A percentile compares a stretch with the other conserved stretches of the same genome.
phyloP scores from a whole-genome alignment of 2,329 filamentous ascomycete genomes.

The Apiospora koreana region DNA sequence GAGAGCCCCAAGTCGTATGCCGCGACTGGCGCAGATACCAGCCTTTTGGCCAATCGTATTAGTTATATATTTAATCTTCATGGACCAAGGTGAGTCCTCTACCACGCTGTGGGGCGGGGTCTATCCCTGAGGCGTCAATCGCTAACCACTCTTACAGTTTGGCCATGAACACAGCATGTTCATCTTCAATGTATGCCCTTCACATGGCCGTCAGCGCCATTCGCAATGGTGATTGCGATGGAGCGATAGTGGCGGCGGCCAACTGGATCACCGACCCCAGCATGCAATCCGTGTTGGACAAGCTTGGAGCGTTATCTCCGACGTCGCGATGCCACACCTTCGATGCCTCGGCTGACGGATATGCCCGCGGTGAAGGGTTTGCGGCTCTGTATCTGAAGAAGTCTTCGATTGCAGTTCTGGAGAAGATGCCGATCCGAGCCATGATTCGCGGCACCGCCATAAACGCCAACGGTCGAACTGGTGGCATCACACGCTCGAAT shows the following conservation, averaged over 20 bases:
- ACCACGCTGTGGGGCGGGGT: not conserved
- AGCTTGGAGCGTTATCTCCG: slow-evolving; percentile 36
- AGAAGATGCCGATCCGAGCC: slow-evolving; percentile 19
- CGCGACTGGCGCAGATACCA: slow-evolving; percentile 25
- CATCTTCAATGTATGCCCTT: slow-evolving; percentile 27
- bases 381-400: slow-evolving; percentile 36
- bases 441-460: slow-evolving; percentile 23
- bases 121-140: not conserved
- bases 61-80: slow-evolving; percentile 35
- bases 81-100: slow-evolving; percentile 24
- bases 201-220: slow-evolving; percentile 23
- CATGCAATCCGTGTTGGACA: slow-evolving; percentile 20
- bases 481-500: slow-evolving; percentile 24
- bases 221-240: slow-evolving; percentile 21
- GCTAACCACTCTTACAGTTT: slow-evolving; percentile 18
- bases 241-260: slow-evolving; percentile 24
- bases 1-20: slow-evolving; percentile 27
- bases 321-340: slow-evolving; percentile 37
- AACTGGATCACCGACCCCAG: slow-evolving; percentile 27
- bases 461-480: slow-evolving; percentile 25
- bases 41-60: slow-evolving; percentile 33
- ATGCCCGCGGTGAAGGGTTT: slow-evolving; percentile 52
- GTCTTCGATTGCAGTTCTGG: slow-evolving; percentile 11
- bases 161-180: slow-evolving; percentile 34
- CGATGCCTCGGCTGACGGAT: slow-evolving; percentile 48